phyloP scores from a whole-genome alignment of 2,329 filamentous ascomycete species.

The Plenodomus biglobosus region DNA sequence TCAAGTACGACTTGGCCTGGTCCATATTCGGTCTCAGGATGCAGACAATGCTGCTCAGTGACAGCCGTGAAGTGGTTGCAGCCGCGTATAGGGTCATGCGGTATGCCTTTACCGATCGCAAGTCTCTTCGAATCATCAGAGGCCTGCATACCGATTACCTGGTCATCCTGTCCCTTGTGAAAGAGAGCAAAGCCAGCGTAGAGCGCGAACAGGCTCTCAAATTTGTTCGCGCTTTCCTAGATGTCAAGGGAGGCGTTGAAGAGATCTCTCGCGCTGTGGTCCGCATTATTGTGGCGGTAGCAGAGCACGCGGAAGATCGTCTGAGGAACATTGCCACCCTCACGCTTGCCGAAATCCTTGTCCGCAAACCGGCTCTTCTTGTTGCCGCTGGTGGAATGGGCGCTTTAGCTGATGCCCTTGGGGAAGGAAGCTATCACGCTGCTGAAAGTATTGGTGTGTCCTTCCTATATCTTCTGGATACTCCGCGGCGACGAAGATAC shows the following conservation, averaged over 20 bases:
- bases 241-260: constrained; percentile 87
- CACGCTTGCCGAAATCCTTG: constrained; percentile 86
- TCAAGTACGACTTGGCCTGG: constrained; percentile 98
- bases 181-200: constrained; percentile 94
- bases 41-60: constrained; percentile 93
- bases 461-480: constrained; percentile 88
- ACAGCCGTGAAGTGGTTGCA: constrained; percentile 92
- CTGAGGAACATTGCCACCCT: constrained; percentile 88
- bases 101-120: constrained; percentile 90
- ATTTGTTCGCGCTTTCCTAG: constrained; percentile 90
- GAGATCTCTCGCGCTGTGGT: constrained; percentile 87
- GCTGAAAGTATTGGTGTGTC: constrained; percentile 84
- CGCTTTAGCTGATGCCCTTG: constrained; percentile 85
- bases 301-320: constrained; percentile 82
- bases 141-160: constrained; percentile 87
- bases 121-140: constrained; percentile 85
- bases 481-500: constrained; percentile 76
- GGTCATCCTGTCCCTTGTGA: constrained; percentile 87
- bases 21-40: constrained; percentile 90
- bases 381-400: constrained; percentile 82
- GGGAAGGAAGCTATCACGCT: constrained; percentile 87
- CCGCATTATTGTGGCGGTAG: constrained; percentile 85
- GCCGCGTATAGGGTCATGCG: constrained; percentile 91
- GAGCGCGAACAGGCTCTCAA: constrained; percentile 97
- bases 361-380: constrained; percentile 79